Evolutionary conservation across 2,329 filamentous ascomycete species (phyloP), one percentile per base, ranked within the genome.

Genomic region (Phialophora macrospora): DNA sequence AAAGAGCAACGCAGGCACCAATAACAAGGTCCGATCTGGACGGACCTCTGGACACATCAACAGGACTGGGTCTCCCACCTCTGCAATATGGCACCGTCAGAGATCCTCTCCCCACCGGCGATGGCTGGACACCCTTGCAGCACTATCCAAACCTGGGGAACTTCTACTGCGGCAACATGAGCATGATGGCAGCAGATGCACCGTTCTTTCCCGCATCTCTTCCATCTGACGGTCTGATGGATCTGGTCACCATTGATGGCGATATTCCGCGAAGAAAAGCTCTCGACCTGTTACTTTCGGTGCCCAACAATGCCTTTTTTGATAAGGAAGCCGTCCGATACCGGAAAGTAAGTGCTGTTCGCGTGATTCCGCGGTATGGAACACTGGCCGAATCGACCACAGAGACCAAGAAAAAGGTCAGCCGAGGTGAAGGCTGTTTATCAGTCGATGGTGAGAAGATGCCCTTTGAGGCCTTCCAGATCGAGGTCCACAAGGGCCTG

Each of bases 131-230:
- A 67, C 63, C 67, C 3, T 80, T 90, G 22, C 80, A 90, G 2
- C 86, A 90, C 0, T 85, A 90, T 68, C 87, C 95, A 68, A 91
- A 89, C 32, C 81, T 99, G 62, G 93, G 93, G 55, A 97, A 92
- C 74, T 96, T 99, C 76, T 98, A 96, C 78, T 91, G 89, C 34
- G 95, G 95, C 68, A 99, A 97, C 76, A 96, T 98, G 89, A 88
- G 90, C 26, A 96, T 90, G 77, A 94, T 99, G 92, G 89, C 93
- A 0, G 85, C 92, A 12, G 89, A 94, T 70, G 85, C 89, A 65
- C 92, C 93, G 74, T 96, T 98, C 81, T 99, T 96, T 83, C 83
- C 92, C 28, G 89, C 91, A 0, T 86, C 94, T 0, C 84, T 94
- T 8, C 90, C 93, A 14, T 88, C 88, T 52, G 95, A 99, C 74